phyloP scores from a whole-genome alignment of 1,284 basidiomycete genomes.

The Leccinum pachyderme region DNA sequence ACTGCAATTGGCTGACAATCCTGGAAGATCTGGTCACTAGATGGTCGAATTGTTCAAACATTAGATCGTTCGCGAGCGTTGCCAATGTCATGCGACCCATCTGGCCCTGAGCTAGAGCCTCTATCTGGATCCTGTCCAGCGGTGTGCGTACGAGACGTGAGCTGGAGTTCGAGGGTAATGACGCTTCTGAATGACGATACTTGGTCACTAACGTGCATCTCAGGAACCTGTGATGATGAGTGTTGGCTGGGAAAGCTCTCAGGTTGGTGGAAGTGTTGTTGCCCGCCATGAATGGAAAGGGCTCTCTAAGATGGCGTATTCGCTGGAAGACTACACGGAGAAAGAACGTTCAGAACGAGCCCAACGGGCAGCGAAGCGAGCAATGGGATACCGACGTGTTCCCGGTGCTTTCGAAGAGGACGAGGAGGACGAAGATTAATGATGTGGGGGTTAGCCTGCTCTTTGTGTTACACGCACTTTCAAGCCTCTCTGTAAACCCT shows the following conservation, averaged over 20 bases:
- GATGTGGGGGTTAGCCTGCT: not conserved
- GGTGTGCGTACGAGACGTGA: conserved; percentile 87
- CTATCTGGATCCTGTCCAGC: conserved; percentile 26
- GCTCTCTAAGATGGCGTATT: conserved; percentile 64
- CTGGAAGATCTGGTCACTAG: conserved; percentile 88
- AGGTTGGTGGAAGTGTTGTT: conserved; percentile 79
- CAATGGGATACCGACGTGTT: conserved; percentile 16
- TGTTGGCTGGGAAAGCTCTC: conserved; percentile 79
- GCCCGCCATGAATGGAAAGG: conserved; percentile 96
- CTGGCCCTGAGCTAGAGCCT: conserved; percentile 48
- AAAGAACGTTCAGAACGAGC: conserved; percentile 41
- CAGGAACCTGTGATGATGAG: conserved; percentile 90
- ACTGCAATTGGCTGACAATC: conserved; percentile 4
- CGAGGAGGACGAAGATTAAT: conserved; percentile 16
- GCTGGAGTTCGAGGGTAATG: conserved; percentile 75
- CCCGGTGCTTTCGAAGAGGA: conserved; percentile 33
- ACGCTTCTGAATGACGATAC: not conserved
- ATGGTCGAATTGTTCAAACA: conserved; percentile 81
- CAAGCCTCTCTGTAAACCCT: not conserved
- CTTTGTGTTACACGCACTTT: not conserved
- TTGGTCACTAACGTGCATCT: conserved; percentile 12
- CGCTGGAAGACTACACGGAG: conserved; percentile 75
- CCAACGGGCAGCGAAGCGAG: conserved; percentile 22
- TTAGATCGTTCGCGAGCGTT: conserved; percentile 78
- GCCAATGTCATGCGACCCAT: conserved; percentile 70